A percentile compares a stretch with the other conserved stretches of the same genome.
Conservation (phyloP, 2,329 filamentous ascomycete genomes). For the Colletotrichum sp. region DNA sequence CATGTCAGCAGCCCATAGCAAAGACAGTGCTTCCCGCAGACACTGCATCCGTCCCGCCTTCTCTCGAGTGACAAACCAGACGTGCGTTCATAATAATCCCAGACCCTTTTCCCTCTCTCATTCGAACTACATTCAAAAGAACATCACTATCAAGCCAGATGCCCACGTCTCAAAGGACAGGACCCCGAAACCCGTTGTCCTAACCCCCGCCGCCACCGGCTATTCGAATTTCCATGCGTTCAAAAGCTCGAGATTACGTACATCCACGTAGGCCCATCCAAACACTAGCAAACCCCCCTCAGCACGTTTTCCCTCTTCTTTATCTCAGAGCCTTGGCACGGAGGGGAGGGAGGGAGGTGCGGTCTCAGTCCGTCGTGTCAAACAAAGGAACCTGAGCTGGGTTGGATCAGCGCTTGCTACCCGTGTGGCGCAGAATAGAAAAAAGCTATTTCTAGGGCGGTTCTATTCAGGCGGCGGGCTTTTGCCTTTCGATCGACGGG, state of each 20-base stretch:
- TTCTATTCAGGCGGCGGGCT: not conserved
- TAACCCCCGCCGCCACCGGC: not conserved
- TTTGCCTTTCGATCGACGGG: not conserved
- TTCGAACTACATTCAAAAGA: not conserved
- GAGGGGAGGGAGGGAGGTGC: not conserved
- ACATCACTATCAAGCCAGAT: not conserved
- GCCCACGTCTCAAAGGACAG: not conserved
- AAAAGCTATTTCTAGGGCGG: constrained; percentile 2
- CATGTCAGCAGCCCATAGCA: not conserved
- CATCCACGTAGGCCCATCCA: not conserved
- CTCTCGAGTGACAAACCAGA: not conserved
- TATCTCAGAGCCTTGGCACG: not conserved
- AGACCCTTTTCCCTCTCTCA: not conserved
- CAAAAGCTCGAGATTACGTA: not conserved
- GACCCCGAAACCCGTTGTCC: not conserved
- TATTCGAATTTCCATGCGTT: not conserved
- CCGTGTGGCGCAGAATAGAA: not conserved
- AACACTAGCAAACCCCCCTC: not conserved
- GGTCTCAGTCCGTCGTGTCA: constrained; percentile 12
- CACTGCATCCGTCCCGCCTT: not conserved
- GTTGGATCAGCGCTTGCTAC: not conserved
- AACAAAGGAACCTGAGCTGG: constrained; percentile 5
- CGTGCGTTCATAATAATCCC: not conserved
- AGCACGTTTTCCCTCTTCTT: not conserved
- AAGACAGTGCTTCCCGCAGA: not conserved